Evolutionary conservation across 2,329 filamentous ascomycete genomes (phyloP).

Genomic region (Aspergillus glaucus): DNA sequence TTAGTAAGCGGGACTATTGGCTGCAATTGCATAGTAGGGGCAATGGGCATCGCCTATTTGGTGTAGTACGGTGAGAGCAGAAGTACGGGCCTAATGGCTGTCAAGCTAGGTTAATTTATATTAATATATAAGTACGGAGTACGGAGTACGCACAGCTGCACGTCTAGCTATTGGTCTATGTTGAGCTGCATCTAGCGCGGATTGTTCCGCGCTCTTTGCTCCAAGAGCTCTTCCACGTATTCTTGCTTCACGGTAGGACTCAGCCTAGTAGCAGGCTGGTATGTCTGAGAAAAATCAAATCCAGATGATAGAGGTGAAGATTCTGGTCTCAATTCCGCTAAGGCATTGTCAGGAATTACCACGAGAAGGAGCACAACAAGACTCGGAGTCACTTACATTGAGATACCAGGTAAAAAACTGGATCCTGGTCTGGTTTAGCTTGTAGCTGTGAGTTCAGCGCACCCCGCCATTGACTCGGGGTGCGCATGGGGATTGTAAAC

Average conservation of each 20-base stretch:
- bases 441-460: conserved; percentile 1
- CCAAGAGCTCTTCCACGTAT: conserved; percentile 17
- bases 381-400: not conserved
- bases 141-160: no score
- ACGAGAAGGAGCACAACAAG: not conserved
- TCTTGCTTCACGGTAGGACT: conserved; percentile 1
- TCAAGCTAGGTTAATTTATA: no score
- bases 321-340: not conserved
- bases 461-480: conserved; percentile 3
- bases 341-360: not conserved
- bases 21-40: not conserved
- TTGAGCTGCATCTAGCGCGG: not conserved
- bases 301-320: not conserved
- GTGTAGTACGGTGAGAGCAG: no score
- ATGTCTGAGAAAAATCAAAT: not conserved
- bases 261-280: not conserved
- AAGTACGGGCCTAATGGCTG: no score
- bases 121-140: no score
- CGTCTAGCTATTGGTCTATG: no score
- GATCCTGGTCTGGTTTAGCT: not conserved
- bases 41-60: not conserved
- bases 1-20: not conserved
- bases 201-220: not conserved
- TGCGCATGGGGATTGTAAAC: conserved; percentile 1
- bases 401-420: conserved; percentile 1